Conservation (phyloP, 108 stramenopile genomes). For the Skeletonema marinoi region DNA sequence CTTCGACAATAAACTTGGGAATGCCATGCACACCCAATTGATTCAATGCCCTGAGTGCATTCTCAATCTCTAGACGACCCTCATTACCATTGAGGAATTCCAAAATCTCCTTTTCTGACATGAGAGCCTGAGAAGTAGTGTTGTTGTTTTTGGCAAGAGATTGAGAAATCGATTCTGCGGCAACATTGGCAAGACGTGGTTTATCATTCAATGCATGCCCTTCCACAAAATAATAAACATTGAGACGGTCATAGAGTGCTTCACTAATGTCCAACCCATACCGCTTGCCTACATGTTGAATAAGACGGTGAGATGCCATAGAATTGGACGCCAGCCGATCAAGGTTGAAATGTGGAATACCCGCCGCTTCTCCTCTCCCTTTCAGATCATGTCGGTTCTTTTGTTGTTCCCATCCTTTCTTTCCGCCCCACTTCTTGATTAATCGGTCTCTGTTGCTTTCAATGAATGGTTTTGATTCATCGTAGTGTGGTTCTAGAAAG, state of each 20-base stretch:
- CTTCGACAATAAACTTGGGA: slow-evolving; percentile 88
- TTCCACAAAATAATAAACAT: slow-evolving; percentile 83
- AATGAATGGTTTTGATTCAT: slow-evolving; percentile 67
- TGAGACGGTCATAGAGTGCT: slow-evolving; percentile 76
- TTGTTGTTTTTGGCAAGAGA: slow-evolving; percentile 23
- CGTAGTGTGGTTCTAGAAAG: slow-evolving; percentile 85
- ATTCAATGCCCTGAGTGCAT: slow-evolving; percentile 49
- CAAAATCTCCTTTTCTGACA: slow-evolving; percentile 53
- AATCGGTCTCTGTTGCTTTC: slow-evolving; percentile 84
- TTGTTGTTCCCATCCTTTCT: slow-evolving; percentile 74
- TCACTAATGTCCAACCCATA: slow-evolving; percentile 77
- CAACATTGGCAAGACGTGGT: slow-evolving; percentile 57
- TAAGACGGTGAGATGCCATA: slow-evolving; percentile 86
- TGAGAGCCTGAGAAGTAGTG: slow-evolving; percentile 8
- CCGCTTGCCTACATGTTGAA: slow-evolving; percentile 76
- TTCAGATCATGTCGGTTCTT: slow-evolving; percentile 78
- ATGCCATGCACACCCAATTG: slow-evolving; percentile 78
- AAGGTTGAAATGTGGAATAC: slow-evolving; percentile 87
- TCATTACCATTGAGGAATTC: slow-evolving; percentile 69
- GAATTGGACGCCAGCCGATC: slow-evolving; percentile 82
- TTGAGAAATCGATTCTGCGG: slow-evolving; percentile 44
- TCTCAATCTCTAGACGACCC: slow-evolving; percentile 70
- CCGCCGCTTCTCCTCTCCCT: slow-evolving; percentile 75
- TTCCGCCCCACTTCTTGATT: slow-evolving; percentile 84
- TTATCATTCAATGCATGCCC: slow-evolving; percentile 67